Evolutionary conservation across 2,329 filamentous ascomycete genomes (phyloP), one percentile per base, ranked within the genome.

Genomic region (Cryphonectria naterciae): DNA sequence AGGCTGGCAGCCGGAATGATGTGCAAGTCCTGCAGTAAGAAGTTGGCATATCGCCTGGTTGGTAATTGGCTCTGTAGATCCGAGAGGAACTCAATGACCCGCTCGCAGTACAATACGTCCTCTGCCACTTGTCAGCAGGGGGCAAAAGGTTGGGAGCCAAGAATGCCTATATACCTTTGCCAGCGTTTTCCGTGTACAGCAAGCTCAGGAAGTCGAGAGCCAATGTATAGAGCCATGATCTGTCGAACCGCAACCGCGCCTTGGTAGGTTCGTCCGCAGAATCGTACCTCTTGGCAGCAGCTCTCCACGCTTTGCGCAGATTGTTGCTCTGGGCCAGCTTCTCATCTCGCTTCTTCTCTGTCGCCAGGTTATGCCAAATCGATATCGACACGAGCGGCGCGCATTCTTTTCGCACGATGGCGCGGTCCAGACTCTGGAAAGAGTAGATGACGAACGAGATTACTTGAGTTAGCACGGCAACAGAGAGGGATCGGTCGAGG

Each of bases 61-160:
- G 96, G 96, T 64, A 98, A 85, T 79, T 99, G 96, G 77, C 95
- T 98, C 79, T 97, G 90, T 28, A 99, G 83, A 78, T 99, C 96
- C 11, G 92, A 91, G 64, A 99, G 84, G 67, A 99, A 91, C 80
- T 99, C 96, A 67, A 96, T 82, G 74, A 98, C 95, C n/a, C 95
- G 89, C 80, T 98, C 95, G 79, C 94, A 97, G 80, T 98, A 99
- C 2, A 89, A 82, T 28, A 94, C 79, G 75, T 92, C 90, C 43
- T 94, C 91, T 81, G 80, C 73, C 60, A 61, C 69, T 64, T 22
- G 65, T 80, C 74, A 76, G 80, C 77, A 69, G 22, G 19, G 19
- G 22, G 46, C 2, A 54, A 11, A 41, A 37, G 28, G 15, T 22
- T 19, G 28, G 39, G n/a, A 28, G 28, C 10, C 35, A 22, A 68